These are phyloP conservation scores for Nicotiana tabacum DNA, from an alignment of 257 asterid species.

Conservation along the genomic window DNA sequence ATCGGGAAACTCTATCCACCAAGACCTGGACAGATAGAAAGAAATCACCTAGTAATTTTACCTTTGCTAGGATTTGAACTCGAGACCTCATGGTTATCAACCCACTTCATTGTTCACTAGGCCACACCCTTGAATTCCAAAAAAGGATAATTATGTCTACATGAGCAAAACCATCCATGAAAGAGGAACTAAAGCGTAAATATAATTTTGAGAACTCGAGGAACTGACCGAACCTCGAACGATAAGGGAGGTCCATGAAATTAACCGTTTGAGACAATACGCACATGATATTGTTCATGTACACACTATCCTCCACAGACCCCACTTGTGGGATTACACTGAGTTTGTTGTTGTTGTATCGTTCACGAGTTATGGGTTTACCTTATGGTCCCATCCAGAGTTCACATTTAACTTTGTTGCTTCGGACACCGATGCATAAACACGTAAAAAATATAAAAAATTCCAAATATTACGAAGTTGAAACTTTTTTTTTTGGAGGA, in stretches of 20 bases:
- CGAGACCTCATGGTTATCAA: no score
- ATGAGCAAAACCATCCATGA: neutral
- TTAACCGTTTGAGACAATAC: neutral
- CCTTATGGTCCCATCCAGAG: neutral
- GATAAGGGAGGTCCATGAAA: neutral
- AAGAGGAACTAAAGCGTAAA: neutral
- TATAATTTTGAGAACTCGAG: neutral
- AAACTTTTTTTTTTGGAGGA: neutral
- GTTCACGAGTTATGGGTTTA: neutral
- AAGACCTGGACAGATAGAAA: no score
- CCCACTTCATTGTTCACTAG: no score
- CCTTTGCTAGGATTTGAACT: no score
- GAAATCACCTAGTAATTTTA: no score
- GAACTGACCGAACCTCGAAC: neutral
- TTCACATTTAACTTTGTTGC: neutral
- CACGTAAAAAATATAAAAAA: neutral
- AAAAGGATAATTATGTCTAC: neutral
- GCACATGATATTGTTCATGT: neutral
- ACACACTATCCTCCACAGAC: no score
- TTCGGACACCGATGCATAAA: neutral
- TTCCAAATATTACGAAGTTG: neutral
- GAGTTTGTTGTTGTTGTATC: no score
- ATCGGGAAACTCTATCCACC: no score
- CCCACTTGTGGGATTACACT: no score
- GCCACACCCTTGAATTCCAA: no score